Evolutionary conservation across 2,329 filamentous ascomycete genomes (phyloP).

Genomic region (Claviceps purpurea): DNA sequence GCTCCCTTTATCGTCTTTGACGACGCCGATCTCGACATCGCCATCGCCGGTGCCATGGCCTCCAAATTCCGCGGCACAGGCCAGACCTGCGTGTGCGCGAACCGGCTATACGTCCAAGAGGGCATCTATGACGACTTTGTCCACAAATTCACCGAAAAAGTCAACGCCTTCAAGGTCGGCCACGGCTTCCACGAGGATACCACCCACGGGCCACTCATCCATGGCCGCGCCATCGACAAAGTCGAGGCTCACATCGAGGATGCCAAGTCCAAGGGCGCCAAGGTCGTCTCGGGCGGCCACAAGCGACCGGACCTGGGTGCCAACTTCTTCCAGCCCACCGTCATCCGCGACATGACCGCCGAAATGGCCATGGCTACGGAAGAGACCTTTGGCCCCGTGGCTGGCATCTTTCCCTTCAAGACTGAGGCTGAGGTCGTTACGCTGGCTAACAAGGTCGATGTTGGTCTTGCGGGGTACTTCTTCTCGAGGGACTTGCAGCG

Average conservation of each 20-base stretch:
- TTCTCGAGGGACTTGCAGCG: conserved; percentile 55
- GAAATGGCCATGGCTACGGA: conserved; percentile 77
- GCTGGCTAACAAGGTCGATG: conserved; percentile 68
- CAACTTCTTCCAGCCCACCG: conserved; percentile 85
- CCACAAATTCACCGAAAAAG: conserved; percentile 54
- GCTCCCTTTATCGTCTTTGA: conserved; percentile 96
- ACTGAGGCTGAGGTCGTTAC: conserved; percentile 79
- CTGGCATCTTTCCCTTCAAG: conserved; percentile 77
- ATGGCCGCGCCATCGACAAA: conserved; percentile 68
- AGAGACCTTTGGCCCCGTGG: conserved; percentile 93
- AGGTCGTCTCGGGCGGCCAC: conserved; percentile 62
- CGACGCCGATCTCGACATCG: conserved; percentile 76
- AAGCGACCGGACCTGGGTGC: conserved; percentile 58
- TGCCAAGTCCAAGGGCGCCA: conserved; percentile 63
- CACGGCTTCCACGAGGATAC: conserved; percentile 55
- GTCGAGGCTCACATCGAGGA: conserved; percentile 70
- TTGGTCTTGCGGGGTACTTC: conserved; percentile 91
- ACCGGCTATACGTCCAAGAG: conserved; percentile 67
- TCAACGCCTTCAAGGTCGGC: conserved; percentile 62
- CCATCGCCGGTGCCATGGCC: conserved; percentile 68
- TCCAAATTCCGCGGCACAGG: conserved; percentile 92
- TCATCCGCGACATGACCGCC: conserved; percentile 72
- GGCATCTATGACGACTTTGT: conserved; percentile 68
- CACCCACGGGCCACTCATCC: conserved; percentile 76
- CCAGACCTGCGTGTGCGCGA: conserved; percentile 89